Percentiles rank a stretch among this genome's conserved stretches.
phyloP scores from a whole-genome alignment of 768 basidiomycete genomes.

The Tricholoma saponaceum region DNA sequence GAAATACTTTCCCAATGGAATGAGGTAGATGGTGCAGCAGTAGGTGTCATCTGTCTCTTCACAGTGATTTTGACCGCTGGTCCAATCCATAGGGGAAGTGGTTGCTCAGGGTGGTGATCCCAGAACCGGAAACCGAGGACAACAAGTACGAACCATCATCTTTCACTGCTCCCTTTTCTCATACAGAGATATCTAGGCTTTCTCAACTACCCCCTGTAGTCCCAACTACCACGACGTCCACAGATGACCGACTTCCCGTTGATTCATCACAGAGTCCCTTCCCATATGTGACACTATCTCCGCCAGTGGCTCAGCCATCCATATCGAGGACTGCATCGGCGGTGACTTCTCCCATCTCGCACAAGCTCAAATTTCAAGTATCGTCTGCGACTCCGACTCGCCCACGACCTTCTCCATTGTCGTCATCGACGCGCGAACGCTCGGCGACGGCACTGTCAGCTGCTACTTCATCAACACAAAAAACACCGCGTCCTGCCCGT shows the following conservation, averaged over 20 bases:
- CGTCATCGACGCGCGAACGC: constrained; percentile 6
- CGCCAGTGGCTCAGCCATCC: neutral
- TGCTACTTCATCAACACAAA: constrained; percentile 5
- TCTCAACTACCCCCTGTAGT: neutral
- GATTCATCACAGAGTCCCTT: neutral
- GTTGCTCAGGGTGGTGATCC: neutral
- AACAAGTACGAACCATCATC: neutral
- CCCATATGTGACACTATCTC: constrained; percentile 9
- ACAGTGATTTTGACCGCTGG: neutral
- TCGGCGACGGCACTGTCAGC: constrained; percentile 5
- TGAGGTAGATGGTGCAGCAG: constrained; percentile 11
- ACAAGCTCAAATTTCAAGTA: neutral
- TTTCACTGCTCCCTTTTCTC: neutral
- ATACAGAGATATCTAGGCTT: neutral
- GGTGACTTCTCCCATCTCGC: neutral
- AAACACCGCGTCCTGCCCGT: constrained; percentile 11
- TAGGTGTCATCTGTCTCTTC: constrained; percentile 7
- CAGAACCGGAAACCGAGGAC: neutral
- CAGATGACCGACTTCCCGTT: neutral
- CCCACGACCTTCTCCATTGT: neutral
- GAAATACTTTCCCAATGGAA: constrained; percentile 37
- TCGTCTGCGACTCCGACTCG: neutral
- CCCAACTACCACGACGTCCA: neutral
- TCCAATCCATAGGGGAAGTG: neutral
- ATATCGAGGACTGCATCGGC: neutral